Percentiles rank a stretch among this genome's conserved stretches.
These are phyloP conservation scores for Aspergillus brasiliensis DNA, from an alignment of 2,329 filamentous ascomycete genomes.

Conservation along the genomic window DNA sequence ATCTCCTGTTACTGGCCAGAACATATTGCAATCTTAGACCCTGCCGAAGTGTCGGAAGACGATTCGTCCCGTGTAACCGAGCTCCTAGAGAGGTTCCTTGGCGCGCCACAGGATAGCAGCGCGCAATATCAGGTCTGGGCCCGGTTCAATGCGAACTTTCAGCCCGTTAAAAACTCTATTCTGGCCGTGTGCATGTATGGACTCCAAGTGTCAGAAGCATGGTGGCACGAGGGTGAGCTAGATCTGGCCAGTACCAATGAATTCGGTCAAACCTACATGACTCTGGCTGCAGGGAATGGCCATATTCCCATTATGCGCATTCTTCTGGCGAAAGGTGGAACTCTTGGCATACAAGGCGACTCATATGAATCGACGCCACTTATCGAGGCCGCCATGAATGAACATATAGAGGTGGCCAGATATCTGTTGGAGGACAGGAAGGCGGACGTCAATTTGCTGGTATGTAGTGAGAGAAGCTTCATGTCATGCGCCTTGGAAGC, in stretches of 20 bases:
- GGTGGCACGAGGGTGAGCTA: neutral
- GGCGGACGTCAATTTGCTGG: neutral
- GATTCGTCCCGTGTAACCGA: neutral
- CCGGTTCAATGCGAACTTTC: too few species aligned
- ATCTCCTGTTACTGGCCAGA: neutral
- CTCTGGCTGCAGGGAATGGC: neutral
- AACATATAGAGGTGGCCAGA: too few species aligned
- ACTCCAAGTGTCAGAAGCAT: neutral
- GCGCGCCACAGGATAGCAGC: neutral
- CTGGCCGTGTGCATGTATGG: neutral
- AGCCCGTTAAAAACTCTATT: neutral
- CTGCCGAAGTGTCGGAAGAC: neutral
- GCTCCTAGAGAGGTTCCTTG: neutral
- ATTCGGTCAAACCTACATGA: neutral
- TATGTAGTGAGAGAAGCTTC: neutral
- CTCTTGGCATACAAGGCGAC: neutral
- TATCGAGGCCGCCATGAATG: too few species aligned
- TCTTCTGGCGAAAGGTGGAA: neutral
- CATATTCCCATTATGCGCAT: neutral
- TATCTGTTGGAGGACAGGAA: neutral
- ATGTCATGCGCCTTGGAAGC: neutral
- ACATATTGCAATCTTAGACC: neutral
- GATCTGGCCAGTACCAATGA: neutral
- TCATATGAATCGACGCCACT: too few species aligned
- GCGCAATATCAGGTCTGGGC: neutral